Percentiles rank a stretch among this genome's conserved stretches.
Evolutionary conservation across 345 rosid species (phyloP).

Genomic region (Heritiera fomes): DNA sequence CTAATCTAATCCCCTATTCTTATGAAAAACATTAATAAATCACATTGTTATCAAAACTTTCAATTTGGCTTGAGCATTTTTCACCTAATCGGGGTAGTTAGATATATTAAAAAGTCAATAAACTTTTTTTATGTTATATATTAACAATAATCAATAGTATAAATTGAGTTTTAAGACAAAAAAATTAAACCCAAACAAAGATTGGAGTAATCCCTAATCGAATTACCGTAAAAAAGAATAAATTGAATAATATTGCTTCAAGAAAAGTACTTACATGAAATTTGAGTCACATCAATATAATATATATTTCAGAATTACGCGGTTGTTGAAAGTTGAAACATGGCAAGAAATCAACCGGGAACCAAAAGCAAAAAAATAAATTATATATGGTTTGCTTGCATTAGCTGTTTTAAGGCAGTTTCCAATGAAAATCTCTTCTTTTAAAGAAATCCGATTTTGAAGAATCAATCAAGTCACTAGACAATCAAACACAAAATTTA

Average conservation of each 20-base stretch:
- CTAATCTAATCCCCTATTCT: background rate
- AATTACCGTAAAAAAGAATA: no score
- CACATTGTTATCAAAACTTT: background rate
- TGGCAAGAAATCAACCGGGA: background rate
- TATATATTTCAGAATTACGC: background rate
- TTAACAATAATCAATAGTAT: no score
- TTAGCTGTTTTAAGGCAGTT: background rate
- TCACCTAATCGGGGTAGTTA: background rate
- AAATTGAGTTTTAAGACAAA: no score
- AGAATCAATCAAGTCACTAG: no score
- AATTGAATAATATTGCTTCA: background rate
- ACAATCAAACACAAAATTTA: background rate
- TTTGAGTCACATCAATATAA: background rate
- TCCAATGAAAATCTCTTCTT: background rate
- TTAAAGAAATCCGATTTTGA: background rate
- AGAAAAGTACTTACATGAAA: background rate
- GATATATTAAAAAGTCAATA: background rate
- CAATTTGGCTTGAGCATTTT: background rate
- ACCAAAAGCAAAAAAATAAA: background rate
- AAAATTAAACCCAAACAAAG: background rate
- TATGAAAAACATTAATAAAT: background rate
- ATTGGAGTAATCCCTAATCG: background rate
- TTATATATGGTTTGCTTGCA: background rate
- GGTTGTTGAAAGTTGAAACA: constrained; percentile 12
- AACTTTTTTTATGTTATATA: no score